phyloP scores from a whole-genome alignment of 2,329 filamentous ascomycete species.

The Aquanectria penicillioides region DNA sequence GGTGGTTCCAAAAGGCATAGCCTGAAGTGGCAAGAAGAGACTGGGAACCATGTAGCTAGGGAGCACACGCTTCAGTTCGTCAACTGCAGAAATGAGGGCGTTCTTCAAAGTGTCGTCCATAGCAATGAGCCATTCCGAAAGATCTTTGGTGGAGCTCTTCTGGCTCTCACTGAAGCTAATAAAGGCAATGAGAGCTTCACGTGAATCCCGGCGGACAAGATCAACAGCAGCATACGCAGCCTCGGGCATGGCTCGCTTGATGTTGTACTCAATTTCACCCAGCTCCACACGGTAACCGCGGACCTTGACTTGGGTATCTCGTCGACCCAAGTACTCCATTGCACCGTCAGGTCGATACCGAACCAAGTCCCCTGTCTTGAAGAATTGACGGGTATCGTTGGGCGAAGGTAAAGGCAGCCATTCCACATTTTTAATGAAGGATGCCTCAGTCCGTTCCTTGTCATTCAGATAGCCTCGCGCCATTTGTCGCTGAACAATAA shows the following conservation, averaged over 20 bases:
- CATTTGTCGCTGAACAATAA: conserved; percentile 37
- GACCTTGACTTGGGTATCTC: conserved; percentile 45
- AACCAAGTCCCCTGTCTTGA: conserved; percentile 47
- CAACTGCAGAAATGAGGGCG: neutral
- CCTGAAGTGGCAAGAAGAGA: conserved; percentile 14
- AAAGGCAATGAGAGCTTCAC: conserved; percentile 14
- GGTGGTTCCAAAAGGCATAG: conserved; percentile 27
- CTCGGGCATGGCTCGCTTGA: conserved; percentile 23
- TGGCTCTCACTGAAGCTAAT: neutral
- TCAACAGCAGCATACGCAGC: conserved; percentile 29
- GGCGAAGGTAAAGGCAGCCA: neutral
- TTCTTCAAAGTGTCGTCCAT: neutral
- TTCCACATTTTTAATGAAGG: conserved; percentile 16
- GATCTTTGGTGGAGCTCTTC: neutral
- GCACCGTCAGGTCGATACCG: conserved; percentile 36
- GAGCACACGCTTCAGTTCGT: conserved; percentile 14
- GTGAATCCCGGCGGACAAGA: conserved; percentile 3
- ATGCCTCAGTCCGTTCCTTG: conserved; percentile 13
- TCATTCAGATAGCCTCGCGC: conserved; percentile 35
- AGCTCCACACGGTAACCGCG: conserved; percentile 45
- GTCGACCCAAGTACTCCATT: conserved; percentile 42
- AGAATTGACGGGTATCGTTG: conserved; percentile 32
- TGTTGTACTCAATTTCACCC: conserved; percentile 39
- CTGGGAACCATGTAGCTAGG: conserved; percentile 31
- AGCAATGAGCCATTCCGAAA: neutral